Conservation (phyloP, 805 yeast genomes). For the Candida michaelii region DNA sequence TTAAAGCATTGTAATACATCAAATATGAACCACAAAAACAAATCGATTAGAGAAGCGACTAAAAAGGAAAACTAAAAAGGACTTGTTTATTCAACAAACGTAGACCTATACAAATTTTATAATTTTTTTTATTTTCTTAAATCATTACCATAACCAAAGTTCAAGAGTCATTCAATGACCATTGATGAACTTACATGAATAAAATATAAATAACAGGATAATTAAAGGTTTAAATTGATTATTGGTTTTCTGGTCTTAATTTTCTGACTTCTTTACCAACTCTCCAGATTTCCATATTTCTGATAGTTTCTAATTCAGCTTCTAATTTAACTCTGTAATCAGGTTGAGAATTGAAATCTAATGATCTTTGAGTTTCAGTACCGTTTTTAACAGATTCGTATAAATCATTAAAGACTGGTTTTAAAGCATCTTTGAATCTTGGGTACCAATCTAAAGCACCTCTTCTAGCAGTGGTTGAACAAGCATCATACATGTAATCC, state of each 20-base stretch:
- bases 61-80: no score
- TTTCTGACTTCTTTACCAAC: conserved; percentile 99
- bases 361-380: conserved; percentile 95
- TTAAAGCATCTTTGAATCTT: conserved; percentile 95
- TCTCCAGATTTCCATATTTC: conserved; percentile 98
- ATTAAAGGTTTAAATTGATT: no score
- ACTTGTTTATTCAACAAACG: conserved; percentile 47
- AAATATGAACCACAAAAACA: no score
- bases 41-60: no score
- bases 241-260: conserved; percentile 98
- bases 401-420: conserved; percentile 96
- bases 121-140: conserved; percentile 8
- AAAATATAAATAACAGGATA: conserved; percentile 4
- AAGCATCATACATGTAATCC: conserved; percentile 99
- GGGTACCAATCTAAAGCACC: conserved; percentile 99
- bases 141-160: conserved; percentile 5
- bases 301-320: conserved; percentile 87
- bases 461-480: conserved; percentile 99
- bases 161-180: conserved; percentile 12
- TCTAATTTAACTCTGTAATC: conserved; percentile 98
- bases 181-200: conserved; percentile 7
- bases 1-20: no score
- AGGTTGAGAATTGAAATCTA: conserved; percentile 96
- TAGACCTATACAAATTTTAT: conserved; percentile 11
- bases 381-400: conserved; percentile 96